Evolutionary conservation across 2,329 filamentous ascomycete species (phyloP).

Genomic region (Cladosporium sp.): DNA sequence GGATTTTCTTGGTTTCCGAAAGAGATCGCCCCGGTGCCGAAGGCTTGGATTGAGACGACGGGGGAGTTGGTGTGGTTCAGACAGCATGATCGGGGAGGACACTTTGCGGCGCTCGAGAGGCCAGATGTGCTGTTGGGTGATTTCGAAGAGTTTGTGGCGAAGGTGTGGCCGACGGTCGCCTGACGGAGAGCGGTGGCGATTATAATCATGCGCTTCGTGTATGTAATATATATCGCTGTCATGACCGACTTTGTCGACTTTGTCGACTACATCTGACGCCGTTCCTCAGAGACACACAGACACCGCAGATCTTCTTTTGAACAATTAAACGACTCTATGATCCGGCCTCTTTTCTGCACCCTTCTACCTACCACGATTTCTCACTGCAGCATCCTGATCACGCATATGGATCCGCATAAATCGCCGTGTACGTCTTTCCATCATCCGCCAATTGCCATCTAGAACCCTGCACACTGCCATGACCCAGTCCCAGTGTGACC

Average conservation of each 20-base stretch:
- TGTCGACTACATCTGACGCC: too few species aligned
- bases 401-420: too few species aligned
- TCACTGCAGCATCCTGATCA: too few species aligned
- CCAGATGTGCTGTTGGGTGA: slow-evolving; percentile 14
- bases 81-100: slow-evolving; percentile 36
- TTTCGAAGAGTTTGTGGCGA: background rate
- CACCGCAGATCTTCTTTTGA: too few species aligned
- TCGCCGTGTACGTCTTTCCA: too few species aligned
- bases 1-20: slow-evolving; percentile 43
- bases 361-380: too few species aligned
- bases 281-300: too few species aligned
- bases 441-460: background rate
- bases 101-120: slow-evolving; percentile 34
- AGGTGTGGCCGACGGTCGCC: background rate
- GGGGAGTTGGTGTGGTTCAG: slow-evolving; percentile 35
- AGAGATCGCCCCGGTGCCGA: slow-evolving; percentile 38
- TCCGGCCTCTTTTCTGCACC: too few species aligned
- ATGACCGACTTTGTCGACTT: too few species aligned
- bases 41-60: slow-evolving; percentile 32
- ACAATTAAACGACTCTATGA: too few species aligned
- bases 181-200: background rate
- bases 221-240: too few species aligned
- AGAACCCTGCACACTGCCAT: background rate
- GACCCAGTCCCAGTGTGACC: background rate
- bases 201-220: too few species aligned